Evolutionary conservation across 2,329 filamentous ascomycete species (phyloP), one percentile per base, ranked within the genome.

Genomic region (Hymenoscyphus albidus): DNA sequence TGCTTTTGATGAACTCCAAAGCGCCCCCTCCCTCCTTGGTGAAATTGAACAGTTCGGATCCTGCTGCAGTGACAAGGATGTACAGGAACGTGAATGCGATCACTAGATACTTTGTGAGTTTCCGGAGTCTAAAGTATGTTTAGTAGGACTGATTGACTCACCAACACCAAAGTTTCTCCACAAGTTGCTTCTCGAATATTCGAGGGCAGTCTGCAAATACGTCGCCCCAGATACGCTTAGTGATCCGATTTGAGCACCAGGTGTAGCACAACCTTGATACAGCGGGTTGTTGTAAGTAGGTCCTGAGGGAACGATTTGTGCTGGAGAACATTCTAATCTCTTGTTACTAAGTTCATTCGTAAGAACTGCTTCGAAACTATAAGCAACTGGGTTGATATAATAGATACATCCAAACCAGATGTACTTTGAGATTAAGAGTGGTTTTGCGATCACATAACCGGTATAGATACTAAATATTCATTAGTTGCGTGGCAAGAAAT

Each of bases 71-170:
- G 38, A 94, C 77, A 12, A 88, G 69, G 13, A 96, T 84, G 72
- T 94, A 96, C 5, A 92, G 82, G 0, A 91, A 80, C 0, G 86
- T 84, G 69, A 92, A 95, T 0, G 88, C 91, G 69, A 93, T 86
- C 1, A 95, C 77, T 67, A 59, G 1, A 56, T 32, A n/a, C 1
- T 44, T 27, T 27, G 18, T 54, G 12, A 54, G 48, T 54, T 54
- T 18, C 9, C 18, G 12, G 44, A 4, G 10, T 27, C 22, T n/a
- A 27, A 18, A 51, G 44, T 51, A 2, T 22, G 5, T 12, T 51
- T 51, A n/a, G 12, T 7, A 27, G 58, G 16, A 9, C 5, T 32
- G 10, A 2, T 38, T 16, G 40, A 64, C 67, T 64, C 32, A 69
- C 67, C 65, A 9, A 88, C 84, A 58, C 85, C 87, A 12, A 86